A percentile compares a stretch with the other conserved stretches of the same genome.
Conservation (phyloP, 805 yeast species). For the Wickerhamomyces mucosus region DNA sequence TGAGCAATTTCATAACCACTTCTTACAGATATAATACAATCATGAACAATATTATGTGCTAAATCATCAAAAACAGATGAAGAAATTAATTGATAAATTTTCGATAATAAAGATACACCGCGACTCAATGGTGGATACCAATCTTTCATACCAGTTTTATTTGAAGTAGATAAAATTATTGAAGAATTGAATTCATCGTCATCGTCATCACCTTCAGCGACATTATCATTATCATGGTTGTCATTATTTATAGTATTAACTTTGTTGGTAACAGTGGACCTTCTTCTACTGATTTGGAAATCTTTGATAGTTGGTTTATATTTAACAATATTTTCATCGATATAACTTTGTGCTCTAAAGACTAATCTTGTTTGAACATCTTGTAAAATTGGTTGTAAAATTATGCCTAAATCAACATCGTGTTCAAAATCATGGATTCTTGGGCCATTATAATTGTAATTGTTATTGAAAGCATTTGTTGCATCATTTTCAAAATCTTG, state of each 20-base stretch:
- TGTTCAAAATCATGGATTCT: conserved; percentile 18
- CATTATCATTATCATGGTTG: conserved; percentile 8
- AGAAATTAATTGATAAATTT: conserved; percentile 71
- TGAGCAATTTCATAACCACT: conserved; percentile 39
- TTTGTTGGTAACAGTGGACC: conserved; percentile 1
- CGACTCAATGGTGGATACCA: conserved; percentile 67
- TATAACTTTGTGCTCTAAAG: conserved; percentile 65
- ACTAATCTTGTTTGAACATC: conserved; percentile 77
- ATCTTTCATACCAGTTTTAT: conserved; percentile 22
- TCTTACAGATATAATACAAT: conserved; percentile 56
- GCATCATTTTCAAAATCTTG: no score
- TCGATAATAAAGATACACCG: conserved; percentile 61
- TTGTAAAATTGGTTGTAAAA: conserved; percentile 62
- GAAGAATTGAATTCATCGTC: conserved; percentile 6
- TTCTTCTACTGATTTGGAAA: conserved; percentile 45
- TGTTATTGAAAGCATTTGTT: conserved; percentile 3
- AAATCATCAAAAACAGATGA: conserved; percentile 78
- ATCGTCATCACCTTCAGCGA: conserved; percentile 18
- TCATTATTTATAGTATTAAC: conserved; percentile 10
- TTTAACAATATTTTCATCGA: conserved; percentile 57
- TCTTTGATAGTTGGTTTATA: conserved; percentile 65
- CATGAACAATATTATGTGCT: conserved; percentile 80
- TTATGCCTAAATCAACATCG: conserved; percentile 38
- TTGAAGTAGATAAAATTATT: conserved; percentile 1
- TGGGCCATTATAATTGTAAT: conserved; percentile 15